Evolutionary conservation across 257 asterid species (phyloP).

Genomic region (Ballota nigra): DNA sequence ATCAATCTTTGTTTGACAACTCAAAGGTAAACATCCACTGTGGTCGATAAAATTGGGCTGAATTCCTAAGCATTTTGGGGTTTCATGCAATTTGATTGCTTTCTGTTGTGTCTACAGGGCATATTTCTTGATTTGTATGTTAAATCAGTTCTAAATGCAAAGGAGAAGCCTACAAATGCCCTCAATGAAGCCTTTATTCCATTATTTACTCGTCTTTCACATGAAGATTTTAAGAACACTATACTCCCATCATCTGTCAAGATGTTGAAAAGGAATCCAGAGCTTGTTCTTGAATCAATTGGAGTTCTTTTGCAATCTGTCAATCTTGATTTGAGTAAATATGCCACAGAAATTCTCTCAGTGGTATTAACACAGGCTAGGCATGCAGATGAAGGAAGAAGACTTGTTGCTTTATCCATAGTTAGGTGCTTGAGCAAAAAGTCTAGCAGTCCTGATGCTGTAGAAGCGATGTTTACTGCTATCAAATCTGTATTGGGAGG

Average conservation of each 20-base stretch:
- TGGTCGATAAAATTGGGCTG: constrained; percentile 1
- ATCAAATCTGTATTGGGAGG: constrained; percentile 84
- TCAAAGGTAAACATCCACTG: constrained; percentile 55
- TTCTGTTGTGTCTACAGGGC: constrained; percentile 53
- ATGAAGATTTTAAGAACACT: constrained; percentile 75
- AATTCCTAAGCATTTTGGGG: neutral
- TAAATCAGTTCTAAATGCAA: constrained; percentile 77
- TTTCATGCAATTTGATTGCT: constrained; percentile 24
- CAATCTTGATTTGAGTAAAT: constrained; percentile 84
- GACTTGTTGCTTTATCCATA: constrained; percentile 69
- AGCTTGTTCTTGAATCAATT: constrained; percentile 89
- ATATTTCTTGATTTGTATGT: constrained; percentile 76
- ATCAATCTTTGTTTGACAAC: constrained; percentile 49
- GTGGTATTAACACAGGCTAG: constrained; percentile 80
- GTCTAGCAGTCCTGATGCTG: constrained; percentile 94
- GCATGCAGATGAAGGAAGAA: constrained; percentile 90
- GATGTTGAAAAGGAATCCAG: constrained; percentile 98
- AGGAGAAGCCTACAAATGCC: constrained; percentile 70
- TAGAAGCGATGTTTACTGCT: constrained; percentile 77
- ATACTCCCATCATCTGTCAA: constrained; percentile 75
- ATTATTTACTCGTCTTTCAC: constrained; percentile 61
- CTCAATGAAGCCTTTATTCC: constrained; percentile 86
- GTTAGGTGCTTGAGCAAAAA: constrained; percentile 80
- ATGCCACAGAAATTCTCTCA: constrained; percentile 73
- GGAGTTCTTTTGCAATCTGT: constrained; percentile 65